A percentile compares a stretch with the other conserved stretches of the same genome.
phyloP scores from a whole-genome alignment of 768 basidiomycete genomes.

The Hirschioporus abietinus region DNA sequence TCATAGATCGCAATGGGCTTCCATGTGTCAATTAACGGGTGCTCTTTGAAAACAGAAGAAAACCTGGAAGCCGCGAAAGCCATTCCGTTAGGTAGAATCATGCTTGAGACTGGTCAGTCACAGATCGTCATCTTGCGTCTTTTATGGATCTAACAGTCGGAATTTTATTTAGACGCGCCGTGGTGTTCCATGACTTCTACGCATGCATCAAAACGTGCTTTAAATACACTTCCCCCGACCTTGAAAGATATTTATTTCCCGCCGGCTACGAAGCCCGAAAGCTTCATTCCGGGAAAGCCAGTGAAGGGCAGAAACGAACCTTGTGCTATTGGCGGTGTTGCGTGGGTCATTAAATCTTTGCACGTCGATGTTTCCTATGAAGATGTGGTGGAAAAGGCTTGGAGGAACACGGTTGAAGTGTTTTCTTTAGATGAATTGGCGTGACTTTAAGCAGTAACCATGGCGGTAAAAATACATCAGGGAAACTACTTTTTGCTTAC shows the following conservation, averaged over 20 bases:
- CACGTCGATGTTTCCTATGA: constrained; percentile 45
- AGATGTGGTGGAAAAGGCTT: constrained; percentile 49
- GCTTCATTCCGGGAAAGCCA: constrained; percentile 49
- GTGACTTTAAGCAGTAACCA: not conserved
- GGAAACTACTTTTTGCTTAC: too few relatives aligned
- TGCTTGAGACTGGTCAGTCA: constrained; percentile 68
- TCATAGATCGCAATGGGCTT: constrained; percentile 68
- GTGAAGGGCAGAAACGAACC: constrained; percentile 83
- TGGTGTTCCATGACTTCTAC: constrained; percentile 69
- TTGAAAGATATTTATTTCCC: constrained; percentile 50
- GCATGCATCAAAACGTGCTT: constrained; percentile 51
- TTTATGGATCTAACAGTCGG: not conserved
- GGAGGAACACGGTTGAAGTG: constrained; percentile 56
- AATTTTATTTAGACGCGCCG: constrained; percentile 47
- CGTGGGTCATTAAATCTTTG: constrained; percentile 58
- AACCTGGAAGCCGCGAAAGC: constrained; percentile 50
- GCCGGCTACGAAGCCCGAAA: constrained; percentile 46
- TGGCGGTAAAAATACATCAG: too few relatives aligned
- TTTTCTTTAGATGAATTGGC: constrained; percentile 45
- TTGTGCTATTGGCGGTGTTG: constrained; percentile 56
- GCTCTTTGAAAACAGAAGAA: constrained; percentile 66
- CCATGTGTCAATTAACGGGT: constrained; percentile 56
- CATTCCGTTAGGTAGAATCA: constrained; percentile 53
- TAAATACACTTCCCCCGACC: constrained; percentile 41
- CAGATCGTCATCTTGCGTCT: constrained; percentile 4